Base-by-base conservation (phyloP, 768 basidiomycete genomes). In the Hypholoma sublateritium region DNA sequence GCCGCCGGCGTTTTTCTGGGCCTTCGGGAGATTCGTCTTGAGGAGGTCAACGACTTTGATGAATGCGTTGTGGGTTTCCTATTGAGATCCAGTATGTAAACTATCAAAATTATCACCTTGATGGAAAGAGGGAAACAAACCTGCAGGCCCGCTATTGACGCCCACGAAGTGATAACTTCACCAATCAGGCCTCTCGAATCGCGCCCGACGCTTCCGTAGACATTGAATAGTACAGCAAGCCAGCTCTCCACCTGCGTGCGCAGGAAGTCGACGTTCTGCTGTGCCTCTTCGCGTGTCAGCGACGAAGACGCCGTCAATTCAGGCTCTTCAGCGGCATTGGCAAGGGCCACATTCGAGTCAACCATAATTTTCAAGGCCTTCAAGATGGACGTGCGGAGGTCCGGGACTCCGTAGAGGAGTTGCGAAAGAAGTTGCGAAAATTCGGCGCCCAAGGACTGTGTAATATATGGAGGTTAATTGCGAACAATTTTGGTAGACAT, bases 211-310 rank as follows among this genome's bases (percentile, higher is more conserved):
- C 83, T 92, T 56, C 89, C 83, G 72, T 96, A 98, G n/a, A 99
- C 88, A 68, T 99, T 99, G 78, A 98, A 95, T 44, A 97, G 78
- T 4, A 98, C 94, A 0, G 93, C 88, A 34, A 98, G 83, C 89
- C 97, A 95, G 66, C 93, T 97, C 69, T 94, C 91, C 0, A 82
- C 88, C 67, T 98, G 89, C 0, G 78, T 79, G 41, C 81, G 83
- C 53, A 98, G 77, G 71, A 90, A 89, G 1, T 69, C 76, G 24
- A 98, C 60, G 62, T 95, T 95, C 44, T 75, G 75, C 32, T 72
- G 64, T 2, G 91, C 93, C 65, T 85, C 81, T 39, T 79, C 77
- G 14, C 76, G 74, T 9, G 88, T 79, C 42, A 91, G 67, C 3
- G 68, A 60, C 12, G 85, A 68, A 3, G 68, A 60, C 11, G 85